Conservation (phyloP, 768 basidiomycete species). For the Rhizopogon rudus region DNA sequence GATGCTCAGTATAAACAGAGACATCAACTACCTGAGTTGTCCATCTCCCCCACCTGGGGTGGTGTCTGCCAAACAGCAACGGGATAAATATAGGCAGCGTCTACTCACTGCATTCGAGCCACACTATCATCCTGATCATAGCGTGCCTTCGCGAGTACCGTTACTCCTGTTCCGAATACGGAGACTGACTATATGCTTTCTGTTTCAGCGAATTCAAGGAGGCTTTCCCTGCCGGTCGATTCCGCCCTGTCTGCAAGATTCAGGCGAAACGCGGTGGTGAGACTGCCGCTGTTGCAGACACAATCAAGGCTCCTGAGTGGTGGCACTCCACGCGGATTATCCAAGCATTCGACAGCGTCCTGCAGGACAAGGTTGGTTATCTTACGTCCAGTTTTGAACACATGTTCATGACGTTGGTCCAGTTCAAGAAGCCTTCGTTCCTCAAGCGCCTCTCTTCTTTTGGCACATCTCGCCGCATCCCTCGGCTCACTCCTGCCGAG, state of each 20-base stretch:
- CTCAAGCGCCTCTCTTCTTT: slow-evolving; percentile 81
- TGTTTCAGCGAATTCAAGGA: slow-evolving; percentile 82
- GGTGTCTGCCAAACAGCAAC: slow-evolving; percentile 73
- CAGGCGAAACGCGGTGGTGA: slow-evolving; percentile 80
- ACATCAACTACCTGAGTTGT: slow-evolving; percentile 83
- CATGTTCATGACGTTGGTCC: slow-evolving; percentile 4
- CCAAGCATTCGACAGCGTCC: slow-evolving; percentile 82
- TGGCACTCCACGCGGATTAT: slow-evolving; percentile 92
- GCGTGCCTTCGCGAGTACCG: slow-evolving; percentile 56
- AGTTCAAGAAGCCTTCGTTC: slow-evolving; percentile 88
- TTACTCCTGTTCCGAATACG: background rate
- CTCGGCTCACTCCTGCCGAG: slow-evolving; percentile 73
- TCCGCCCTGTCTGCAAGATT: slow-evolving; percentile 88
- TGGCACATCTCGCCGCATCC: slow-evolving; percentile 63
- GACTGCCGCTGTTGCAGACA: slow-evolving; percentile 79
- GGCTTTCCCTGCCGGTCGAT: slow-evolving; percentile 88
- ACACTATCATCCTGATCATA: slow-evolving; percentile 87
- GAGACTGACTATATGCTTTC: slow-evolving; percentile 5
- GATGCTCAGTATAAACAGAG: slow-evolving; percentile 35
- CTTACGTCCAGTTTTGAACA: background rate
- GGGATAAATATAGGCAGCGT: slow-evolving; percentile 73
- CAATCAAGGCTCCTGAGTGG: slow-evolving; percentile 89
- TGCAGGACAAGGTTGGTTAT: slow-evolving; percentile 69
- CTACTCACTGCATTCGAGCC: slow-evolving; percentile 76
- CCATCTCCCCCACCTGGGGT: slow-evolving; percentile 71